Evolutionary conservation across 768 basidiomycete species (phyloP).

Genomic region (Lenzites betulinus): DNA sequence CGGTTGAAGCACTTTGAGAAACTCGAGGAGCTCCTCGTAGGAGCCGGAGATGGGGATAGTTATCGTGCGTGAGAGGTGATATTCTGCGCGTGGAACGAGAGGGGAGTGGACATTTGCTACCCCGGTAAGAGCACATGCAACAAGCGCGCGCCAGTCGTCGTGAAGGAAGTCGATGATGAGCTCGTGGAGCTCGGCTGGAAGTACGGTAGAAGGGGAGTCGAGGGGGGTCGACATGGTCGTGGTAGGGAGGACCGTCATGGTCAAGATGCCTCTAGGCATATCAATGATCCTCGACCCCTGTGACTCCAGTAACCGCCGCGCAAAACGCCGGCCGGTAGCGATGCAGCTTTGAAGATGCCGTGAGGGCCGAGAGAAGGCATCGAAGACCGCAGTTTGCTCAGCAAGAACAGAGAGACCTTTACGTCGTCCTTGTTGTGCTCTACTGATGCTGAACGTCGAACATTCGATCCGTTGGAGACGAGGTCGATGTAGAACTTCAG

Average conservation of each 20-base stretch:
- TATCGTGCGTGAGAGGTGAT: not conserved
- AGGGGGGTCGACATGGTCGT: not conserved
- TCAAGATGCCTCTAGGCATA: too few relatives aligned
- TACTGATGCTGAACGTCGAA: too few relatives aligned
- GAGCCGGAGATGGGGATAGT: not conserved
- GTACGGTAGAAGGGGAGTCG: not conserved
- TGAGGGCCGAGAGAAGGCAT: too few relatives aligned
- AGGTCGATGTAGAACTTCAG: too few relatives aligned
- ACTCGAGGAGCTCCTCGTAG: not conserved
- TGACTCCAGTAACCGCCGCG: too few relatives aligned
- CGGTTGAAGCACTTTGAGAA: not conserved
- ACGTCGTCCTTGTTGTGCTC: too few relatives aligned
- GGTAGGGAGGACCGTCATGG: not conserved
- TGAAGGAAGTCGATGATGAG: constrained; percentile 5
- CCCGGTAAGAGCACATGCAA: not conserved
- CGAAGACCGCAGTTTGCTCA: too few relatives aligned
- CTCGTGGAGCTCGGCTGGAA: not conserved
- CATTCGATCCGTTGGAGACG: too few relatives aligned
- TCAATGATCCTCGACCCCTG: too few relatives aligned
- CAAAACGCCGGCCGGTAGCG: too few relatives aligned
- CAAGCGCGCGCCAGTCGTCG: constrained; percentile 2
- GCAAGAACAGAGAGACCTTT: too few relatives aligned
- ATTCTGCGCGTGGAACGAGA: not conserved
- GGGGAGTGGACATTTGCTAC: not conserved
- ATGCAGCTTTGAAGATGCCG: too few relatives aligned